A percentile compares a stretch with the other conserved stretches of the same genome.
Evolutionary conservation across 768 basidiomycete species (phyloP).

Genomic region (Russula dissimulans): DNA sequence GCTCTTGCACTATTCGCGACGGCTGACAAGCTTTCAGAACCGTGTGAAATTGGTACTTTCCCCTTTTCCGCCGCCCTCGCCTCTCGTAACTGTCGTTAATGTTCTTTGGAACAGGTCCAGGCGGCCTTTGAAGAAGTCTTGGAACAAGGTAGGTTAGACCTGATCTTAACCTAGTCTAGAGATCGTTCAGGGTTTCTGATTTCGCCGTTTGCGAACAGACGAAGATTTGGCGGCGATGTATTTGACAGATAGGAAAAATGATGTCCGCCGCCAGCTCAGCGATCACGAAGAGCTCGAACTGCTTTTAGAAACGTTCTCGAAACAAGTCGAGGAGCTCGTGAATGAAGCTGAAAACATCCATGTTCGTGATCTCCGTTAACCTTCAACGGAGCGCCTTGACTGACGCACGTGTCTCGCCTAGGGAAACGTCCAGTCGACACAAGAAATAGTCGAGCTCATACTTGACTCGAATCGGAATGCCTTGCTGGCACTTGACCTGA

Average conservation of each 20-base stretch:
- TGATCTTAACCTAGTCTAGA: neutral
- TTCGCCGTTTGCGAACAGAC: slow-evolving; percentile 38
- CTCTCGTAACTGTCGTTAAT: neutral
- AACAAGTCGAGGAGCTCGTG: slow-evolving; percentile 95
- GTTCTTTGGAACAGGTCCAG: slow-evolving; percentile 48
- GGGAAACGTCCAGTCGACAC: slow-evolving; percentile 93
- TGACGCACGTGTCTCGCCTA: slow-evolving; percentile 24
- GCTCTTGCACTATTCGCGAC: slow-evolving; percentile 84
- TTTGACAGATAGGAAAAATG: slow-evolving; percentile 74
- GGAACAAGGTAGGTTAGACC: slow-evolving; percentile 54
- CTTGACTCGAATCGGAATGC: slow-evolving; percentile 93
- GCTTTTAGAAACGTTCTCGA: slow-evolving; percentile 87
- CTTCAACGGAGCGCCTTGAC: neutral
- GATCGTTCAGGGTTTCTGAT: neutral
- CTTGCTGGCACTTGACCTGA: slow-evolving; percentile 82
- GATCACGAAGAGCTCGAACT: slow-evolving; percentile 94
- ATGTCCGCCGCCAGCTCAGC: slow-evolving; percentile 44
- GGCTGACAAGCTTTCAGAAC: slow-evolving; percentile 83
- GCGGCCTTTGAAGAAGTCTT: slow-evolving; percentile 88
- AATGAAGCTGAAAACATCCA: slow-evolving; percentile 86
- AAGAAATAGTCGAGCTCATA: slow-evolving; percentile 96
- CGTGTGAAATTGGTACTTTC: slow-evolving; percentile 66
- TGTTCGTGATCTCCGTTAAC: slow-evolving; percentile 32
- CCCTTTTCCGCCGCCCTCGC: neutral
- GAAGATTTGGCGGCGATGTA: slow-evolving; percentile 96